Percentiles rank a stretch among this genome's conserved stretches.
Evolutionary conservation across 345 rosid species (phyloP).

Genomic region (Ceriops decandra): DNA sequence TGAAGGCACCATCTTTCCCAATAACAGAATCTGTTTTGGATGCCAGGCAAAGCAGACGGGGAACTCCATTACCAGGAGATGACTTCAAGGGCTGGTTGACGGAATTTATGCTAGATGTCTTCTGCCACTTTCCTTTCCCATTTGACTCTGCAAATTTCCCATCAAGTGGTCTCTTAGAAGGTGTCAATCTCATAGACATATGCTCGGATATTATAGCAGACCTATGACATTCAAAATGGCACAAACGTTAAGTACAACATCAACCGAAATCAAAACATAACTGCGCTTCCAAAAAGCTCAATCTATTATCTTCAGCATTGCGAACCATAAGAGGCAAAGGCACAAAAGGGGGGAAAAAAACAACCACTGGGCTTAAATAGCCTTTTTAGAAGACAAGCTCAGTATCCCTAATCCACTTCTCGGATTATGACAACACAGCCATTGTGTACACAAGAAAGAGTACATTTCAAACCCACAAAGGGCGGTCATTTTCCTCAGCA

Average conservation of each 20-base stretch:
- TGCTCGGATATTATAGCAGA: not conserved
- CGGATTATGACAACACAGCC: no score
- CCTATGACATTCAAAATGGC: not conserved
- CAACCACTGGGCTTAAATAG: not conserved
- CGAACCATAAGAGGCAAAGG: no score
- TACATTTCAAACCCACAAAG: no score
- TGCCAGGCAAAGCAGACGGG: slow-evolving; percentile 51
- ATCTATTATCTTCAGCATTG: no score
- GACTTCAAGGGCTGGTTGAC: slow-evolving; percentile 24
- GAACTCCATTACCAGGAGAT: slow-evolving; percentile 18
- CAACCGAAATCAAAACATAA: no score
- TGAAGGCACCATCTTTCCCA: slow-evolving; percentile 38
- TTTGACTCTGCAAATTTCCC: slow-evolving; percentile 31
- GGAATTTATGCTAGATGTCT: slow-evolving; percentile 25
- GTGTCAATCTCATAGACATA: slow-evolving; percentile 50
- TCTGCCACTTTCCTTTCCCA: slow-evolving; percentile 51
- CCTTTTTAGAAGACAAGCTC: no score
- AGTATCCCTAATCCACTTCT: no score
- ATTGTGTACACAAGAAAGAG: no score
- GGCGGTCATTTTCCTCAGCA: no score
- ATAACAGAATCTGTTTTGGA: slow-evolving; percentile 32
- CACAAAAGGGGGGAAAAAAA: no score
- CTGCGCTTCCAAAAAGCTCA: no score
- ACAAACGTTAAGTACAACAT: not conserved
- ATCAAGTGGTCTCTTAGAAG: slow-evolving; percentile 55